Evolutionary conservation across 2,329 filamentous ascomycete species (phyloP).

Genomic region (Diplodia scrobiculata): DNA sequence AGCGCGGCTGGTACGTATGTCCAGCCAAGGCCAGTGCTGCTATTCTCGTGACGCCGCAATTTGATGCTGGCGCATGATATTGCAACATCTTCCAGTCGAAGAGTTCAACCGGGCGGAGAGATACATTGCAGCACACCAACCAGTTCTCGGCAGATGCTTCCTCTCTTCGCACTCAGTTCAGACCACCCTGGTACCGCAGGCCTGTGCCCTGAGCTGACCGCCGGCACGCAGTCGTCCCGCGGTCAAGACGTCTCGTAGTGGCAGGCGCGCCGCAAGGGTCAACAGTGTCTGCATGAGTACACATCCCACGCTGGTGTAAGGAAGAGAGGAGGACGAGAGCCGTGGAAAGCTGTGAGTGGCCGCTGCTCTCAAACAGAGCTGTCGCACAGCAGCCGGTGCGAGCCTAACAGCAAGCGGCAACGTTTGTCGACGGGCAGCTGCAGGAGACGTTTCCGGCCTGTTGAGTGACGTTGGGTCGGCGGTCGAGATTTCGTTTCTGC

Average conservation of each 20-base stretch:
- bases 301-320: constrained; percentile 14
- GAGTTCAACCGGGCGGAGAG: neutral
- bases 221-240: neutral
- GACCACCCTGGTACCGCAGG: too few species aligned
- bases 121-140: neutral
- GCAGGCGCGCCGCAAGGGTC: constrained; percentile 10
- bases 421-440: constrained; percentile 10
- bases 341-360: constrained; percentile 2
- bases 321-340: constrained; percentile 1
- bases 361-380: constrained; percentile 4
- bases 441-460: constrained; percentile 17
- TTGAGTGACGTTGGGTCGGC: constrained; percentile 20
- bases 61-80: neutral
- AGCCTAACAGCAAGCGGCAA: constrained; percentile 5
- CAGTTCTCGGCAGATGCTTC: neutral
- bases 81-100: neutral
- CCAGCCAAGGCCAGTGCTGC: neutral
- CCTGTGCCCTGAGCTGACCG: neutral
- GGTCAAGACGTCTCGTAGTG: neutral
- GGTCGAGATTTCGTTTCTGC: neutral
- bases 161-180: neutral
- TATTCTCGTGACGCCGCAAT: constrained; percentile 11
- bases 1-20: neutral
- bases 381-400: constrained; percentile 15
- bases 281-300: constrained; percentile 2